Conservation (phyloP, 495 filamentous ascomycete genomes). For the Aspergillus ellipticus region DNA sequence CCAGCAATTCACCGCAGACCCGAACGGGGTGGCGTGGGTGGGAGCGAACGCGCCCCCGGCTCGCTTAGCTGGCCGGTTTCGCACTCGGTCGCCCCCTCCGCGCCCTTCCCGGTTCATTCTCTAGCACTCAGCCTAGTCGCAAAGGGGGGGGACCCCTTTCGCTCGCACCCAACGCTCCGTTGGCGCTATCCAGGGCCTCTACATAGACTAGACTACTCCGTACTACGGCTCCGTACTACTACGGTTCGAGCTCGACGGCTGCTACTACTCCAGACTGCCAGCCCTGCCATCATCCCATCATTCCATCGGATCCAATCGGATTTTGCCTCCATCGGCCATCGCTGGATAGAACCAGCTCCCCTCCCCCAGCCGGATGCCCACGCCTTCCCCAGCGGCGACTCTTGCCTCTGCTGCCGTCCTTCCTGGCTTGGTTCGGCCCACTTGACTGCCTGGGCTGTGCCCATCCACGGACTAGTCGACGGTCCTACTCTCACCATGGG, state of each 20-base stretch:
- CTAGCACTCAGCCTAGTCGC: conserved; percentile 32
- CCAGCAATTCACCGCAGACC: conserved; percentile 21
- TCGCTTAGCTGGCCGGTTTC: conserved; percentile 20
- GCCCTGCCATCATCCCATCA: neutral
- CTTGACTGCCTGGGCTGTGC: neutral
- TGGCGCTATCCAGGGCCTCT: conserved; percentile 5
- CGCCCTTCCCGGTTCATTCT: conserved; percentile 32
- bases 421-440: conserved; percentile 18
- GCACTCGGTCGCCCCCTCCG: conserved; percentile 12
- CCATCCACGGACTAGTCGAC: conserved; percentile 3
- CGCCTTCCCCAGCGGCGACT: conserved; percentile 1
- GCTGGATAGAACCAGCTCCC: neutral
- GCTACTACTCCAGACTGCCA: neutral
- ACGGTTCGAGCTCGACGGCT: too few species aligned
- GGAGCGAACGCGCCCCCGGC: conserved; percentile 19
- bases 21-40: conserved; percentile 33
- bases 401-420: conserved; percentile 12
- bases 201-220: too few species aligned
- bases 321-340: too few species aligned
- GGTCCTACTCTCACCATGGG: neutral
- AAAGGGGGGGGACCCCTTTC: conserved; percentile 23
- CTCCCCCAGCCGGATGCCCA: neutral
- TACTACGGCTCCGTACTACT: too few species aligned
- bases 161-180: conserved; percentile 31
- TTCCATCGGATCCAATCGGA: too few species aligned